Evolutionary conservation across 31 red algal species (phyloP), one percentile per base, ranked within the genome.

Genomic region (Bonnemaisonia californica): DNA sequence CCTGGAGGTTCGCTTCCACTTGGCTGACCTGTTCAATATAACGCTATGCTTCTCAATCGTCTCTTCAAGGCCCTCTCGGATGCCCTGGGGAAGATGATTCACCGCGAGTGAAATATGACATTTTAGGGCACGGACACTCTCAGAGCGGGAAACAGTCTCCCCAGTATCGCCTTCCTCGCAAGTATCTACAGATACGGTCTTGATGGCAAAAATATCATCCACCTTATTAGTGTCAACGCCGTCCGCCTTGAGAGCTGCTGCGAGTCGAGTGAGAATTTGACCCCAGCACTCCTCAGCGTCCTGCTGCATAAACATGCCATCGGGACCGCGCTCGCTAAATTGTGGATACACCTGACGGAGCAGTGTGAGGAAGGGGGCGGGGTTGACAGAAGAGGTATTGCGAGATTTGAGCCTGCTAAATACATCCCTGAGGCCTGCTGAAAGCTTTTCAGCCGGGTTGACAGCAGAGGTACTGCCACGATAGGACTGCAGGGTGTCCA

Each of bases 241-340:
- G 27, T 33, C 51, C 42, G 35, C 41, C 33, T 65, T 68, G 35
- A 93, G 65, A 12, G 54, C 60, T 22, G 70, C 26, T 9, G 93
- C 57, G 24, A 95, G 57, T 9, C 57, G 65, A 1, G 77, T 76
- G 1, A 95, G 58, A 37, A 95, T 91, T 59, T 83, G 61, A 1
- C 79, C 75, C 82, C 85, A 91, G 77, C 95, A 98, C 36, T 98
- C 95, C 79, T 98, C 95, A 2, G 95, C 95, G 63, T 98, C 95
- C 71, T 98, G 95, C 61, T 98, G 95, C 78, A 84, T 84, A 63
- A 76, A 94, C 27, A 81, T 22, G 37, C 95, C 95, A n/a, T 56
- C 28, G n/a, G 55, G 74, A 21, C 62, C 75, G 30, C 71, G 81
- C 42, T 95, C 87, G 16, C 80, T 87, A 86, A 98, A 98, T 38